phyloP scores from a whole-genome alignment of 805 yeast genomes.

The Candida saitoana region DNA sequence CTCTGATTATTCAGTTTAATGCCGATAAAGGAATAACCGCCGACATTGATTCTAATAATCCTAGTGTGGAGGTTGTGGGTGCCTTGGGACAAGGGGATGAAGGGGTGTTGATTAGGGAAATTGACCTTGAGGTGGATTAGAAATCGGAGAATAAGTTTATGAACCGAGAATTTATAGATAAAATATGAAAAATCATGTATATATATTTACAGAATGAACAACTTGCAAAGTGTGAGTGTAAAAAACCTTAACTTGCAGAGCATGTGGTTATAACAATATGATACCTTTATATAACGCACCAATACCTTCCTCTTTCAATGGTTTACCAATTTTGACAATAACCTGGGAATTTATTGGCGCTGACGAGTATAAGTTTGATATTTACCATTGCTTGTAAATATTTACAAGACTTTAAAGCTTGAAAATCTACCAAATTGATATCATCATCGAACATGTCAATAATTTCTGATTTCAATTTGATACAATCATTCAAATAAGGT shows the following conservation, averaged over 20 bases:
- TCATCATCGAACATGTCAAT: conserved; percentile 22
- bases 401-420: conserved; percentile 33
- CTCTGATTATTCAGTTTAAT: conserved; percentile 53
- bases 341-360: conserved; percentile 31
- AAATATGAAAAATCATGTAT: neutral
- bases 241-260: too few species aligned
- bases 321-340: too few species aligned
- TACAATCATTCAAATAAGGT: conserved; percentile 30
- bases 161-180: neutral
- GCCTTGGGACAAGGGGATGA: conserved; percentile 60
- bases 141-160: too few species aligned
- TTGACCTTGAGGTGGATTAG: conserved; percentile 30
- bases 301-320: too few species aligned
- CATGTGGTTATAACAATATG: too few species aligned
- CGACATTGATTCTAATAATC: conserved; percentile 38
- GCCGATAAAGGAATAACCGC: conserved; percentile 16
- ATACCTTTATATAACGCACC: too few species aligned
- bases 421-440: conserved; percentile 26
- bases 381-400: conserved; percentile 34
- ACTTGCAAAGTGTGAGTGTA: too few species aligned
- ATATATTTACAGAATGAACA: neutral
- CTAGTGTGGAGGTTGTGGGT: conserved; percentile 52
- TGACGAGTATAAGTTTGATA: conserved; percentile 33
- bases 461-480: conserved; percentile 25
- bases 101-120: conserved; percentile 60